phyloP scores from a whole-genome alignment of 805 yeast species.

The Ogataea zsoltii region DNA sequence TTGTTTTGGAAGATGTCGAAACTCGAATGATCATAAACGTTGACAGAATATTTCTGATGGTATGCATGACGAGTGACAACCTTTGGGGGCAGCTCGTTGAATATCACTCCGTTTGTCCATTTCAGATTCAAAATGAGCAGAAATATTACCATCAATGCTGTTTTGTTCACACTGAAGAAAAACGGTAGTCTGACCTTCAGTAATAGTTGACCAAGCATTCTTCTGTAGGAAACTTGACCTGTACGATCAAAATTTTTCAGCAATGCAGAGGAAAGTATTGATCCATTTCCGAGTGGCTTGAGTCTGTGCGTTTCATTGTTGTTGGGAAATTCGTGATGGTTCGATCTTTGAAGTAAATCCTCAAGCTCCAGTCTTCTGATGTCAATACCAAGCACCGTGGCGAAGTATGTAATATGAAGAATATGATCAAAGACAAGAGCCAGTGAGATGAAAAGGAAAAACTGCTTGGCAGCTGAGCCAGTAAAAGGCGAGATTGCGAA shows the following conservation, averaged over 20 bases:
- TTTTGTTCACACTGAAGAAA: constrained; percentile 34
- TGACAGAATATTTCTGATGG: constrained; percentile 4
- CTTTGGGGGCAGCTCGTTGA: constrained; percentile 2
- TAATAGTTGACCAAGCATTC: constrained; percentile 32
- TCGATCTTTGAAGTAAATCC: constrained; percentile 43
- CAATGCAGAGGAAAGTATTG: constrained; percentile 23
- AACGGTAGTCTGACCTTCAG: constrained; percentile 40
- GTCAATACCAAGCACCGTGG: constrained; percentile 69
- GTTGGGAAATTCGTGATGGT: constrained; percentile 16
- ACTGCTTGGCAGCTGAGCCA: constrained; percentile 35
- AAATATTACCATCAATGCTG: constrained; percentile 28
- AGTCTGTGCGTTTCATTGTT: constrained; percentile 4
- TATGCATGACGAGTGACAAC: constrained; percentile 1
- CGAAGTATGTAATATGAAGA: constrained; percentile 62
- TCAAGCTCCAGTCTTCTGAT: constrained; percentile 60
- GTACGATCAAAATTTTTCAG: constrained; percentile 10
- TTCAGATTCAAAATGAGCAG: constrained; percentile 34
- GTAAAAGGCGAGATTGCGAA: constrained; percentile 31
- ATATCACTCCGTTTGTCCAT: constrained; percentile 36
- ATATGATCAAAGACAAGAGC: constrained; percentile 59
- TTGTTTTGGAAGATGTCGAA: constrained; percentile 30
- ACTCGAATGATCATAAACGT: constrained; percentile 15
- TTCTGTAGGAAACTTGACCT: constrained; percentile 16
- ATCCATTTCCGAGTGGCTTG: constrained; percentile 25
- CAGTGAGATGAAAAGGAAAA: constrained; percentile 46